Evolutionary conservation across 768 basidiomycete species (phyloP), one percentile per base, ranked within the genome.

Genomic region (Boletellus ananiceps): DNA sequence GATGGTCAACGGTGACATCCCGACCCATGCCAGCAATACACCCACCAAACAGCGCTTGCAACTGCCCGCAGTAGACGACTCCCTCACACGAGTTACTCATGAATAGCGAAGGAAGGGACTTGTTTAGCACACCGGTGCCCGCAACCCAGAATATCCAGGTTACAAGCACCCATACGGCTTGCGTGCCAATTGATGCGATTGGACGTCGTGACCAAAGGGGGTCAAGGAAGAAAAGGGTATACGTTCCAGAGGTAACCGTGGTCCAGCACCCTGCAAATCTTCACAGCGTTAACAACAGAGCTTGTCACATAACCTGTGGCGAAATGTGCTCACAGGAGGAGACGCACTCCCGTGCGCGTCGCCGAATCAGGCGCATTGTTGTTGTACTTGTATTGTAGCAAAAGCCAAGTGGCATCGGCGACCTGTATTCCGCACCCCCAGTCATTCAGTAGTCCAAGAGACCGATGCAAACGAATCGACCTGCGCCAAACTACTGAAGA

Each of bases 201-300:
- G 77, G 72, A 48, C 75, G 74, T 49, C 67, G 74, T 16, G 80
- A 77, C 75, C 78, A 82, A 14, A 67, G 64, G 1, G 82, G 81
- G 57, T 84, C 82, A 5, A 84, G 65, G 61, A 83, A 82, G 33
- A 83, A 71, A 35, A 83, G 62, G n/a, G 76, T 74, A 47, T 78
- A 79, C 18, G 65, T 67, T 23, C 74, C 75, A 11, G 78, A 74
- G 15, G 77, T 82, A 6, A 79, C 51, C 3, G 74, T 64, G 23
- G 83, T 84, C 83, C 83, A 85, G 56, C 74, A 80, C 3, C 80
- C 73, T 15, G 73, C 66, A 57, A 82, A 83, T 45, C 83, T 85
- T 52, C 21, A 40, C 15, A 33, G 43, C 13, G 43, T 52, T 45
- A 57, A 19, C 33, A 44, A 32, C 39, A 46, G 37, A 44, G 37